A percentile compares a stretch with the other conserved stretches of the same genome.
Conservation (phyloP, 2,329 filamentous ascomycete species). For the Monosporascus cannonballus region DNA sequence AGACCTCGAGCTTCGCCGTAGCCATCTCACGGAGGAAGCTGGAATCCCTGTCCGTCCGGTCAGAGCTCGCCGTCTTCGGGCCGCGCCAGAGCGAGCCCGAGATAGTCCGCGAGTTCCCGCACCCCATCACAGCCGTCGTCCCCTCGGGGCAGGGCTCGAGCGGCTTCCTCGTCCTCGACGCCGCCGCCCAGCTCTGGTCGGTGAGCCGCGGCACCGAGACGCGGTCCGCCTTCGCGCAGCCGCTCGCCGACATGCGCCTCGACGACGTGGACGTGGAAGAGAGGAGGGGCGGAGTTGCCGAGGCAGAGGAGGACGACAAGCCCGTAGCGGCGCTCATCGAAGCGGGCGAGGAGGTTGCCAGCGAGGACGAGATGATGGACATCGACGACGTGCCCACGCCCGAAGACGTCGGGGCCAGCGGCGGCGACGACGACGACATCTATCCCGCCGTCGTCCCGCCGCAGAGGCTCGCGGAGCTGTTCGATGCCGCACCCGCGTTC, state of each 20-base stretch:
- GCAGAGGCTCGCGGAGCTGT: slow-evolving; percentile 63
- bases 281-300: slow-evolving; percentile 10
- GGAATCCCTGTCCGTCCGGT: slow-evolving; percentile 34
- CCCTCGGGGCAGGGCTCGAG: slow-evolving; percentile 52
- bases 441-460: slow-evolving; percentile 58
- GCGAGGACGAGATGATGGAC: slow-evolving; percentile 37
- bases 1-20: slow-evolving; percentile 61
- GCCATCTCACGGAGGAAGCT: slow-evolving; percentile 35
- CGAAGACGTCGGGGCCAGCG: too few relatives aligned
- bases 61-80: slow-evolving; percentile 62
- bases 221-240: slow-evolving; percentile 45
- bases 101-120: slow-evolving; percentile 49
- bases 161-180: slow-evolving; percentile 72
- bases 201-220: slow-evolving; percentile 54
- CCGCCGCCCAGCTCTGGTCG: slow-evolving; percentile 66
- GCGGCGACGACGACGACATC: slow-evolving; percentile 39
- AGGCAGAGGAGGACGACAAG: slow-evolving; percentile 20
- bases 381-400: slow-evolving; percentile 22
- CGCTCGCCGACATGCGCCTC: slow-evolving; percentile 48
- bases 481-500: slow-evolving; percentile 63
- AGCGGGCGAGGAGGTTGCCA: slow-evolving; percentile 33
- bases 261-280: slow-evolving; percentile 24
- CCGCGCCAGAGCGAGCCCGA: slow-evolving; percentile 53
- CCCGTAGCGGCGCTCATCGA: slow-evolving; percentile 28
- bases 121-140: slow-evolving; percentile 60